Conservation (phyloP, 2,329 filamentous ascomycete species). For the Fonsecaea monophora region DNA sequence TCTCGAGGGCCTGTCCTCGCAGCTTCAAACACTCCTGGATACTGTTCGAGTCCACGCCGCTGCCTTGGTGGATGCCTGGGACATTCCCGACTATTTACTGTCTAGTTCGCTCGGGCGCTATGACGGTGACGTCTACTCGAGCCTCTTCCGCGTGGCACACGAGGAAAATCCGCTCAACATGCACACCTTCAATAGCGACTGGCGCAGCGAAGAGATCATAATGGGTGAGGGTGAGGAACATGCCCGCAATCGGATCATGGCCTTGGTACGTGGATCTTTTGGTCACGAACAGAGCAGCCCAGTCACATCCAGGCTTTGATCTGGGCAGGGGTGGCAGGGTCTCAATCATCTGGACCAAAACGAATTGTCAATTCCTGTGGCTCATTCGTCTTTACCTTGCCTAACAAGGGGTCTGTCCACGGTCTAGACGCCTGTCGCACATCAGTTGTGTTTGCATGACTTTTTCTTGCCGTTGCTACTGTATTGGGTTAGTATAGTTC, state of each 20-base stretch:
- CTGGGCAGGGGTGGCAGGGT: too few species aligned
- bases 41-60: constrained; percentile 59
- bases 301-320: too few species aligned
- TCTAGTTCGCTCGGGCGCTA: constrained; percentile 59
- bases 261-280: constrained; percentile 8
- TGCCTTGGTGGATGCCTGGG: constrained; percentile 60
- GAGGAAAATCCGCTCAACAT: constrained; percentile 59
- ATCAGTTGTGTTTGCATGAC: too few species aligned
- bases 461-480: too few species aligned
- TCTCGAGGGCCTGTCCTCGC: too few species aligned
- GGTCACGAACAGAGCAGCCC: too few species aligned
- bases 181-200: constrained; percentile 59
- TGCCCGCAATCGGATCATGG: constrained; percentile 37
- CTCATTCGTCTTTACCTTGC: too few species aligned
- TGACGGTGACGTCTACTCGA: constrained; percentile 62
- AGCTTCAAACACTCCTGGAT: constrained; percentile 56
- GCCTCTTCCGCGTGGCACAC: constrained; percentile 60
- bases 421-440: too few species aligned
- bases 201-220: constrained; percentile 57
- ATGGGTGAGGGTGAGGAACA: constrained; percentile 52
- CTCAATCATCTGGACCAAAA: too few species aligned
- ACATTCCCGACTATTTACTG: constrained; percentile 60
- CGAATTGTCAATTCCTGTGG: too few species aligned
- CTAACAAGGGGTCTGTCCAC: too few species aligned
- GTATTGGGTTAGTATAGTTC: too few species aligned